Conservation (phyloP, 495 filamentous ascomycete species). For the Aspergillus coremiiformis region DNA sequence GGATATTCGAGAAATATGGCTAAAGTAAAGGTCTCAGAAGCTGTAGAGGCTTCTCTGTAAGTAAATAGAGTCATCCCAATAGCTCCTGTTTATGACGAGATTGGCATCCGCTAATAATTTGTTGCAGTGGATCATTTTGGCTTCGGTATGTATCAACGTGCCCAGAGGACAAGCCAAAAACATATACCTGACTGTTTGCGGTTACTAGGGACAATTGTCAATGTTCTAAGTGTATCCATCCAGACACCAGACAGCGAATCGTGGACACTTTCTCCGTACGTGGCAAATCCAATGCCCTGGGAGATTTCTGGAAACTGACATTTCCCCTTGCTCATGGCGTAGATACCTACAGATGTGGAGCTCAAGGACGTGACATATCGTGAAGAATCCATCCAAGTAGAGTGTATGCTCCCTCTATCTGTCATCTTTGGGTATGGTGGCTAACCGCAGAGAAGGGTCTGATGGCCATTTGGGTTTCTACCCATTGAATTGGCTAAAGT, state of each 20-base stretch:
- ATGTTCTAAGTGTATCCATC: slow-evolving; percentile 65
- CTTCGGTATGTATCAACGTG: slow-evolving; percentile 8
- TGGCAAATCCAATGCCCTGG: neutral
- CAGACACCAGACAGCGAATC: slow-evolving; percentile 66
- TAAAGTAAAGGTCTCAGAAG: too few species aligned
- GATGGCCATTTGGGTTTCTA: neutral
- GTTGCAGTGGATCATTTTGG: slow-evolving; percentile 13
- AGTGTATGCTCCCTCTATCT: slow-evolving; percentile 1
- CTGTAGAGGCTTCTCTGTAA: too few species aligned
- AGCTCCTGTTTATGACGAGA: neutral
- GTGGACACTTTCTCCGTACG: slow-evolving; percentile 64
- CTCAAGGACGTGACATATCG: neutral
- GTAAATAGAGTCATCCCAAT: neutral
- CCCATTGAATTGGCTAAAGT: neutral
- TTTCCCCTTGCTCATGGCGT: neutral
- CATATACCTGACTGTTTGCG: neutral
- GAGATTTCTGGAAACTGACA: neutral
- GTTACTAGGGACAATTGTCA: slow-evolving; percentile 69
- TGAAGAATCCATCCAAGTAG: slow-evolving; percentile 2
- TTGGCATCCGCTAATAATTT: slow-evolving; percentile 4
- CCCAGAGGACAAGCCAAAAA: neutral
- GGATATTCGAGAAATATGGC: too few species aligned
- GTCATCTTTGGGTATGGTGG: neutral
- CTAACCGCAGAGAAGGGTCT: neutral
- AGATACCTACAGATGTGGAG: neutral